phyloP scores from a whole-genome alignment of 2,329 filamentous ascomycete genomes.

The Parafenestella ontariensis region DNA sequence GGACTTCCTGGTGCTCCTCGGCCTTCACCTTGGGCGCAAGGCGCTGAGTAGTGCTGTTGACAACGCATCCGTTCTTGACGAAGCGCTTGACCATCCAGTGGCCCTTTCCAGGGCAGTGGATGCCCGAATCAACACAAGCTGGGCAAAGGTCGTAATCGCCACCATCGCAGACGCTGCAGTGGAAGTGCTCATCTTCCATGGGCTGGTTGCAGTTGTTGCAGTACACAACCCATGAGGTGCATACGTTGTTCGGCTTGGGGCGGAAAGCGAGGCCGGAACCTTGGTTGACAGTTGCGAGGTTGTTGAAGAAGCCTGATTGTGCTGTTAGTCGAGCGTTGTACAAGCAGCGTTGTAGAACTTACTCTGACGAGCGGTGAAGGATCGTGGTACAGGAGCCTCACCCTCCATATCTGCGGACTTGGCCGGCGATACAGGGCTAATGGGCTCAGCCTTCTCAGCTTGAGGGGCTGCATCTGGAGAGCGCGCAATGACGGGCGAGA shows the following conservation, averaged over 20 bases:
- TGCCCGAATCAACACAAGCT: constrained; percentile 75
- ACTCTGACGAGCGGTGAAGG: constrained; percentile 48
- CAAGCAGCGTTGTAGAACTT: constrained; percentile 17
- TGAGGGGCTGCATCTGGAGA: constrained; percentile 22
- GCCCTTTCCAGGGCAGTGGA: constrained; percentile 76
- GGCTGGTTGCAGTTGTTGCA: constrained; percentile 88
- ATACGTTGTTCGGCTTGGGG: constrained; percentile 46
- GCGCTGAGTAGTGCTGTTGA: constrained; percentile 85
- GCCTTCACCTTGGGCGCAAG: constrained; percentile 69
- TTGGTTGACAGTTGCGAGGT: constrained; percentile 35
- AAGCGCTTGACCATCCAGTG: constrained; percentile 97
- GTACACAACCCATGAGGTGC: constrained; percentile 77
- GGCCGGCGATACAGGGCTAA: constrained; percentile 33
- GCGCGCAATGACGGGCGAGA: constrained; percentile 38
- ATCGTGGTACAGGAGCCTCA: constrained; percentile 52
- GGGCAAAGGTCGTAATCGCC: constrained; percentile 95
- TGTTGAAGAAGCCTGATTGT: constrained; percentile 37
- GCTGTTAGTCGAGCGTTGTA: constrained; percentile 14
- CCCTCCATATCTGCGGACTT: constrained; percentile 28
- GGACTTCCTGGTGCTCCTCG: constrained; percentile 49
- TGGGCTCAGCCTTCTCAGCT: constrained; percentile 19
- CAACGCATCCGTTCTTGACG: constrained; percentile 77
- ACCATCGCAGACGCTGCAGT: constrained; percentile 91
- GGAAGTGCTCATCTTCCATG: constrained; percentile 85
- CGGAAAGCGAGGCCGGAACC: constrained; percentile 48